Base-by-base conservation (phyloP, 2,329 filamentous ascomycete genomes). In the Didymella glomerata region DNA sequence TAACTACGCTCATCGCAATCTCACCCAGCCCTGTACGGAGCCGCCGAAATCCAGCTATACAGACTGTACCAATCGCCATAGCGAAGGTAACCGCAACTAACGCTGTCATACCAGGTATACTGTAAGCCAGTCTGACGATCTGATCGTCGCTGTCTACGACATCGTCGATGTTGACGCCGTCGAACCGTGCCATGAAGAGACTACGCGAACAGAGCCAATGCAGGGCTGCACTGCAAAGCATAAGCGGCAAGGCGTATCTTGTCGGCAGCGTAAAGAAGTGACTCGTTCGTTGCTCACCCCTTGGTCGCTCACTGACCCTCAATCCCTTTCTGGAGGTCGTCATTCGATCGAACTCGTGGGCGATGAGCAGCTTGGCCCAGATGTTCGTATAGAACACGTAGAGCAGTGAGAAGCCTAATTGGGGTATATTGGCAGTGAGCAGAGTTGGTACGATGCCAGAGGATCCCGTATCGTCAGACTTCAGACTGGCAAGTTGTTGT, bases 11-110 rank as follows among this genome's bases (percentile, higher is more conserved):
- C 34, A 88, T 90, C 78, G 81, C 93, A 63, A 90, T 89, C 40
- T 90, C 93, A 61, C 83, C 93, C n/a, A 90, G 88, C 8, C 41
- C 59, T 11, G 83, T 93, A 14, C 90, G 89, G 2, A 89, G 90
- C 3, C 89, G 89, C 0, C 92, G 92, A 77, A 90, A 90, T 30
- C 82, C 81, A 73, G 88, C 62, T 27, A 70, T 46, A 36, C 54
- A 59, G n/a, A 68, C 41, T 8, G 62, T 62, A n/a, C 52, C 40
- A 1, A 66, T 48, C 36, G 64, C 61, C 51, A 66, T 38, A 1
- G 42, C 57, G 24, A 60, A 28, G 20, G 60, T 54, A 9, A 70
- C 54, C 2, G 58, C 45, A n/a, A 67, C 64, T 11, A 66, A 41
- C 20, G 61, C 51, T 13, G 58, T 49, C 25, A 73, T 63, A 5